phyloP scores from a whole-genome alignment of 2,329 filamentous ascomycete genomes.

The Pezicula rhizophila region DNA sequence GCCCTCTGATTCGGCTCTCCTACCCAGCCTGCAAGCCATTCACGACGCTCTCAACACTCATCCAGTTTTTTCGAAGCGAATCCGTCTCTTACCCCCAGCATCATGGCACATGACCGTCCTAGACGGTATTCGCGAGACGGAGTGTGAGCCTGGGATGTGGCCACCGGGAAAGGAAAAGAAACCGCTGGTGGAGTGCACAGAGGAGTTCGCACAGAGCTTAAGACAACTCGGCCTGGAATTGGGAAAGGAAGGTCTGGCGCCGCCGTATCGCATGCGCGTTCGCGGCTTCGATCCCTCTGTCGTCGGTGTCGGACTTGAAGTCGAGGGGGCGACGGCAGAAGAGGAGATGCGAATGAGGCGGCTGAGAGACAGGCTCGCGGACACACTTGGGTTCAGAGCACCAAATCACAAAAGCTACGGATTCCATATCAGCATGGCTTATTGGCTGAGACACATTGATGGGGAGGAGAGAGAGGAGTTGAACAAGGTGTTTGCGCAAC shows the following conservation, averaged over 20 bases:
- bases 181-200: slow-evolving; percentile 10
- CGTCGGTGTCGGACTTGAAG: slow-evolving; percentile 11
- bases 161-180: slow-evolving; percentile 9
- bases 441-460: slow-evolving; percentile 16
- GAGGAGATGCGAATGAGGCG: slow-evolving; percentile 16
- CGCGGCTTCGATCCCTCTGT: slow-evolving; percentile 3
- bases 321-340: slow-evolving; percentile 15
- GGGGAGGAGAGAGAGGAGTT: slow-evolving; percentile 11
- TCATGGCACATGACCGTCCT: slow-evolving; percentile 22
- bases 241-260: not conserved
- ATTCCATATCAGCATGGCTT: slow-evolving; percentile 20
- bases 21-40: not conserved
- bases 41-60: slow-evolving; percentile 13
- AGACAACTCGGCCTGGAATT: not conserved
- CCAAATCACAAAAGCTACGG: slow-evolving; percentile 19
- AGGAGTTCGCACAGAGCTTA: slow-evolving; percentile 8
- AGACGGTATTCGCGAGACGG: slow-evolving; percentile 14
- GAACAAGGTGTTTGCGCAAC: slow-evolving; percentile 9
- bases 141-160: slow-evolving; percentile 17
- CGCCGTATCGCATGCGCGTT: not conserved
- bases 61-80: slow-evolving; percentile 6
- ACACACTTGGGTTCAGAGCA: slow-evolving; percentile 14
- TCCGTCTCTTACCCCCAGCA: slow-evolving; percentile 12
- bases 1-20: not conserved
- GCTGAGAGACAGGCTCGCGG: slow-evolving; percentile 12